phyloP scores from a whole-genome alignment of 129 eudicot genomes.

The Pulicaria dysenterica region DNA sequence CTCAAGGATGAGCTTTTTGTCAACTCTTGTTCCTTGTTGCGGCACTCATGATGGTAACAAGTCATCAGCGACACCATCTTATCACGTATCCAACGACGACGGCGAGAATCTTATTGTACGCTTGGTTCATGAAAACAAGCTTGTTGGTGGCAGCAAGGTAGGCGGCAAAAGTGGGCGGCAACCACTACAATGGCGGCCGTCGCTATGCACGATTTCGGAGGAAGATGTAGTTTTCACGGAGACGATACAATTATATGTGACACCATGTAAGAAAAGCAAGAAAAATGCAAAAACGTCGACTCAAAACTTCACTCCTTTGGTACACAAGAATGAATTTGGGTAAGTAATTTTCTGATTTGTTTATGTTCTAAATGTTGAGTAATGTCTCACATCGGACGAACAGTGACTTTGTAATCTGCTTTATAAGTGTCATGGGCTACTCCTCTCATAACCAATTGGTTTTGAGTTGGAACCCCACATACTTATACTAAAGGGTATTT shows the following conservation, averaged over 20 bases:
- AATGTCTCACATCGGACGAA: too few relatives aligned
- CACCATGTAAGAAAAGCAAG: slow-evolving; percentile 17
- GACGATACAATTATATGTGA: slow-evolving; percentile 35
- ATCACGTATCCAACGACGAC: not conserved
- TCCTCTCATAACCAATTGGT: too few relatives aligned
- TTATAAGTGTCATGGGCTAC: too few relatives aligned
- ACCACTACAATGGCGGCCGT: slow-evolving; percentile 43
- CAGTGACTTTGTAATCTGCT: too few relatives aligned
- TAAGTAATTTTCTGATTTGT: not conserved
- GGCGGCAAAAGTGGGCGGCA: slow-evolving; percentile 18
- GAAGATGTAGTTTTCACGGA: slow-evolving; percentile 33
- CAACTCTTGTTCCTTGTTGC: slow-evolving; percentile 40
- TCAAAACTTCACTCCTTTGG: not conserved
- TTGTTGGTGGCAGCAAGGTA: slow-evolving; percentile 1
- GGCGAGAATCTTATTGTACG: slow-evolving; percentile 18
- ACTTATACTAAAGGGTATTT: too few relatives aligned
- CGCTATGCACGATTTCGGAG: slow-evolving; percentile 43
- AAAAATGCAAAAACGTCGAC: not conserved
- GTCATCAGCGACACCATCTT: slow-evolving; percentile 7
- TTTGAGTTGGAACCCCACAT: too few relatives aligned
- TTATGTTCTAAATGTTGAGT: too few relatives aligned
- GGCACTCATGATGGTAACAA: slow-evolving; percentile 15
- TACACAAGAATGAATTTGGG: slow-evolving; percentile 23
- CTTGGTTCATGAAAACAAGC: slow-evolving; percentile 19
- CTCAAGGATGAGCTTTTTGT: slow-evolving; percentile 33